Conservation (phyloP, 163 green algal genomes). For the Smithsoniella earleae region DNA sequence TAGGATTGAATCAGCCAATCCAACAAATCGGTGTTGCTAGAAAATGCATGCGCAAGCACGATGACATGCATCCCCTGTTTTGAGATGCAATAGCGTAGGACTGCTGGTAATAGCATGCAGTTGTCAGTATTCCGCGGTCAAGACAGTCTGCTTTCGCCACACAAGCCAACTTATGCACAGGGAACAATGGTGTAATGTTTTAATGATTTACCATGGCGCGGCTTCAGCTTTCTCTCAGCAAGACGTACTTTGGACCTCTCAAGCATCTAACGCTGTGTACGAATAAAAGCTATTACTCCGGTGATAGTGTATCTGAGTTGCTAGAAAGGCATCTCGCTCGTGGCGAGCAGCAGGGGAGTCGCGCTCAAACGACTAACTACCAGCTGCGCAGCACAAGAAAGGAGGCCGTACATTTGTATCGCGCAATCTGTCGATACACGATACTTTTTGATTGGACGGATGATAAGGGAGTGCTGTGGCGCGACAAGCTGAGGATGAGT, state of each 20-base stretch:
- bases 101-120: too few relatives aligned
- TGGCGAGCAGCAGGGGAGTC: neutral
- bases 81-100: too few relatives aligned
- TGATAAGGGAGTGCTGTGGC: slow-evolving; percentile 56
- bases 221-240: too few relatives aligned
- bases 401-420: slow-evolving; percentile 50
- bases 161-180: neutral
- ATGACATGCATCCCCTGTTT: too few relatives aligned
- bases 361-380: too few relatives aligned
- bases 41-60: too few relatives aligned
- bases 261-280: neutral
- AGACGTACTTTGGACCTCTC: neutral
- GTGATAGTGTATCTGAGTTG: slow-evolving; percentile 21
- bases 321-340: slow-evolving; percentile 10
- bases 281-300: too few relatives aligned
- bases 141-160: neutral
- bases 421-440: slow-evolving; percentile 60
- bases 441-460: slow-evolving; percentile 68
- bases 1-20: too few relatives aligned
- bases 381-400: slow-evolving; percentile 43
- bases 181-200: neutral
- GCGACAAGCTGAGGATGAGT: slow-evolving; percentile 60
- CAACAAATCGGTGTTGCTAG: too few relatives aligned
- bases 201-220: neutral
- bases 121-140: neutral